Base-by-base conservation (phyloP, 176 grass and related monocot species). In the Typha latifolia region DNA sequence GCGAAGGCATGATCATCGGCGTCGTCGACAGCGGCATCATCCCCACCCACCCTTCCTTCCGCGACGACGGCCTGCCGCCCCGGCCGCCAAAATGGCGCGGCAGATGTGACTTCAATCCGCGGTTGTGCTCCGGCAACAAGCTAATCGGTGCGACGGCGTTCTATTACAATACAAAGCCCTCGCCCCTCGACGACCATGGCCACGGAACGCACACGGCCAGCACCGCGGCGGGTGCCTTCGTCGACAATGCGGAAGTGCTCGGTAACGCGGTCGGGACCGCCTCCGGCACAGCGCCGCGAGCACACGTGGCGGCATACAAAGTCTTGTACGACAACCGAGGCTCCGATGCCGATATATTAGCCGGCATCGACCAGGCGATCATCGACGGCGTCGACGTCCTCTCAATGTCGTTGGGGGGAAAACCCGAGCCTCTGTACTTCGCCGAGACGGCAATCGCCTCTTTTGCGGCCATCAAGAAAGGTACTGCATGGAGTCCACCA, bases 41-140 rank as follows among this genome's bases (percentile, higher is more conserved):
- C 11, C 59, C 71, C 6, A 15, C 14, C 12, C 71, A 73, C 61
- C 43, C 71, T 15, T 73, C 71, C 5, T 73, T 63, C 61, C 47
- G 29, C 23, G 71, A 73, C 61, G 47, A 49, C 3, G 71, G 56
- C 4, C 4, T 73, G 12, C 59, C 71, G 47, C 57, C 34, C 6
- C 71, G 57, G 20, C 71, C 71, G 0, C 12, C 57, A 5, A 79
- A 66, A 26, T 79, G 68, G 77, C 72, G 66, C 16, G 77, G 77
- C 21, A 43, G 22, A 1, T 79, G 77, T 61, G 2, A 3, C 2
- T 53, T 64, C 49, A 1, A 43, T 0, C 20, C 10, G 32, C 1
- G 4, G 50, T 0, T 14, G 3, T 13, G 50, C 16, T 16, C 37
- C 47, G 71, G 76, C 56, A 71, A 79, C 63, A 79, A 72, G 67